Base-by-base conservation (phyloP, 2,329 filamentous ascomycete genomes). In the Paecilomyces niveus region DNA sequence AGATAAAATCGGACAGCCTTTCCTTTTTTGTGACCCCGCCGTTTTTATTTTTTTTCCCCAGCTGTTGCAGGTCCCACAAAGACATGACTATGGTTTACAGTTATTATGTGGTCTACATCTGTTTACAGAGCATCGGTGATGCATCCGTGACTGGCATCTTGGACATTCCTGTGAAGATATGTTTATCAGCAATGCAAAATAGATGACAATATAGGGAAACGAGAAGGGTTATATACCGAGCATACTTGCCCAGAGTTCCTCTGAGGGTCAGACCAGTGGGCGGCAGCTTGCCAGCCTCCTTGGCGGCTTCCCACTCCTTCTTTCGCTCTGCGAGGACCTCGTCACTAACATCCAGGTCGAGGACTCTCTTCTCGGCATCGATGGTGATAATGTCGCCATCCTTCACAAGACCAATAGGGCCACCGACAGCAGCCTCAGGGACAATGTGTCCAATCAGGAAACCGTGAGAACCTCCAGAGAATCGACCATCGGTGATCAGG, bases 371-470 rank as follows among this genome's bases (percentile, higher is more conserved):
- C 73, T 92, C 88, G 0, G 91, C 89, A 68, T 96, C 90, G 60
- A 96, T 95, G 54, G 86, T 85, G 64, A 96, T 88, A 59, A 81
- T 81, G 71, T 96, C 91, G 26, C 91, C 91, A 65, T 96, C 87
- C 65, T 83, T 74, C n/a, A 94, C 88, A 10, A 96, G 81, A 13
- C 84, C 91, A 62, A 96, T 94, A 1, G 91, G 91, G 0, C 91
- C 91, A 54, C 91, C 91, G 64, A 89, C 89, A 70, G 90, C 87
- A 8, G 91, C 91, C 77, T 96, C 91, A 26, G 91, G 91, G 49
- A 92, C 90, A 62, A 96, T 89, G 75, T 94, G 90, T 1, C 90
- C 90, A 67, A 94, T 93, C 65, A 94, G 79, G 82, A 94, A 94
- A 45, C 90, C 90, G 81, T 94, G 90, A 61, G 85, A 89, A 56